Evolutionary conservation across 2,329 filamentous ascomycete genomes (phyloP), one percentile per base, ranked within the genome.

Genomic region (Dendrostoma leiphaemia): DNA sequence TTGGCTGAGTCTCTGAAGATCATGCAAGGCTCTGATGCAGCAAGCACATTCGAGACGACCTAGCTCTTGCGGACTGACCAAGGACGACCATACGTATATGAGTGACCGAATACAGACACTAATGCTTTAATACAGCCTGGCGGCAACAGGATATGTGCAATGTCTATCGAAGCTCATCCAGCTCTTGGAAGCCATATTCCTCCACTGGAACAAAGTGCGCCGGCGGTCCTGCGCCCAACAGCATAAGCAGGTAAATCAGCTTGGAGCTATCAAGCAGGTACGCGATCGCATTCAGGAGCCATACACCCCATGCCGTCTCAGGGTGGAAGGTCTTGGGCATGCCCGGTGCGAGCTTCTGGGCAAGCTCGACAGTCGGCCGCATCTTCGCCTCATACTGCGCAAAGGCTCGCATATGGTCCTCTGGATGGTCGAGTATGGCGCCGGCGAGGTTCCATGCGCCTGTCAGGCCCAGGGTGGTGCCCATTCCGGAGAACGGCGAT

Each of bases 361-460:
- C 64, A 0, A 70, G 59, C 15, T 68, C 64, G 4, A 78, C 70
- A 1, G 47, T 34, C 29, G 74, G 75, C 3, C 67, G 63, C 59
- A 78, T 68, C 7, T 63, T 65, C 28, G 61, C 37, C 54, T 80
- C 74, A 40, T 80, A 80, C 4, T 60, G 59, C 4, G 62, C 58
- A 6, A 74, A 63, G 2, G 66, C 74, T 6, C 62, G 62, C 1
- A 56, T 21, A 10, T 69, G 51, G 37, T 66, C 60, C 10, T 56
- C 28, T 0, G 59, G 58, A 21, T 64, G 57, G 10, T 56, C 57
- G 12, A 57, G 52, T n/a, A 79, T 64, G 44, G 75, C 74, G 2
- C 78, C 76, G 1, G 79, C 79, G 1, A 83, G 69, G 0, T 78
- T 67, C 59, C 81, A 81, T 1, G 77, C 80, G 2, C 74, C 73